Percentiles rank a stretch among this genome's conserved stretches.
Conservation (phyloP, 2,329 filamentous ascomycete species). For the Calonectria ilicicola region DNA sequence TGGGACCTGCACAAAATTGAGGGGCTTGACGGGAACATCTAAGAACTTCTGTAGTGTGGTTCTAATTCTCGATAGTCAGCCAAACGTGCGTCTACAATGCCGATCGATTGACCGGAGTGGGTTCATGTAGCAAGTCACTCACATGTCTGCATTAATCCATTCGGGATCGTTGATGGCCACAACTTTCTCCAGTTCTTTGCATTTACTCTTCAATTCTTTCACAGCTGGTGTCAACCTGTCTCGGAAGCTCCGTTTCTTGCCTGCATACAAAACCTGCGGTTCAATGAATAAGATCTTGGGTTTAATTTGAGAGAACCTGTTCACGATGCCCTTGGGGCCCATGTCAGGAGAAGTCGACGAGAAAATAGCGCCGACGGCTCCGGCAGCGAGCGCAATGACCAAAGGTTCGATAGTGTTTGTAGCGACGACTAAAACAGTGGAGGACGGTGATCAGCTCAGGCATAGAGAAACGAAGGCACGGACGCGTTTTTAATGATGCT, state of each 20-base stretch:
- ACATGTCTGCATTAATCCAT: not conserved
- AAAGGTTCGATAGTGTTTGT: not conserved
- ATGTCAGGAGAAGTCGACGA: not conserved
- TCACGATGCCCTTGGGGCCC: not conserved
- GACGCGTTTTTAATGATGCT: not conserved
- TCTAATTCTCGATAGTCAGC: not conserved
- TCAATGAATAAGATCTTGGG: not conserved
- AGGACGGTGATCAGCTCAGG: not conserved
- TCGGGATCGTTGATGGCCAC: not conserved
- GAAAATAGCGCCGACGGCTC: not conserved
- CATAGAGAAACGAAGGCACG: not conserved
- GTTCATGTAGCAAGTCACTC: not conserved
- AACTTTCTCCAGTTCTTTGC: not conserved
- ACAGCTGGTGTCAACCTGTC: not conserved
- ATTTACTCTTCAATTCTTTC: not conserved
- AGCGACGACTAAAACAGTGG: not conserved
- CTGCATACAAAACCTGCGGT: not conserved
- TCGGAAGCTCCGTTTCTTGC: not conserved
- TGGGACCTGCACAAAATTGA: not conserved
- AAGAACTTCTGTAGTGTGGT: not conserved
- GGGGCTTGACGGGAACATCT: not conserved
- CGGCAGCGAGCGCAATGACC: not conserved
- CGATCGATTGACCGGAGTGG: too few relatives aligned
- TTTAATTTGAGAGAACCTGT: not conserved
- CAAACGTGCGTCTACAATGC: not conserved